These are phyloP conservation scores for Lipomyces japonicus DNA, from an alignment of 805 yeast species.

Conservation along the genomic window DNA sequence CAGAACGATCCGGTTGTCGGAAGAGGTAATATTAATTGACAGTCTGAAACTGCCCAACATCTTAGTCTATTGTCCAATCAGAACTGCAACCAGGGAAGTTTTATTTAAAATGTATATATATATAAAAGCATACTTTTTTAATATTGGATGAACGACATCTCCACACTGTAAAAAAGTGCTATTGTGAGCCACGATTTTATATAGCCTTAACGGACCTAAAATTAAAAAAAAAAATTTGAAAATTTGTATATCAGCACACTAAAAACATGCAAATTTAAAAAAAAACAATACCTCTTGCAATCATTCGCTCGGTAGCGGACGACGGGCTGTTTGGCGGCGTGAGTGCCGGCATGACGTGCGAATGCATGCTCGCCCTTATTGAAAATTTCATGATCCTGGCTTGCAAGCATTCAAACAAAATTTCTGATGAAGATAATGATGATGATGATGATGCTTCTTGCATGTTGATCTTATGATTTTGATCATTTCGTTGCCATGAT, in stretches of 20 bases:
- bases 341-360: background rate
- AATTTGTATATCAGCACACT: background rate
- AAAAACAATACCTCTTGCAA: background rate
- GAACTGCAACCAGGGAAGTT: background rate
- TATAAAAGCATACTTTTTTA: background rate
- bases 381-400: slow-evolving; percentile 1
- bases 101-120: background rate
- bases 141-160: slow-evolving; percentile 3
- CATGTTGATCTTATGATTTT: too few relatives aligned
- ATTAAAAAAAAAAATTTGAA: background rate
- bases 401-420: background rate
- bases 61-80: background rate
- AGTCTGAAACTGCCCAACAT: slow-evolving; percentile 1
- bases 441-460: too few relatives aligned
- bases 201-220: slow-evolving; percentile 3
- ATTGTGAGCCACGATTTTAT: slow-evolving; percentile 2
- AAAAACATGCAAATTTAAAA: background rate
- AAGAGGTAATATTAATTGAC: slow-evolving; percentile 1
- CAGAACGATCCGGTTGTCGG: slow-evolving; percentile 4
- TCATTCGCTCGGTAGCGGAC: slow-evolving; percentile 1
- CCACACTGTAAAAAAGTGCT: slow-evolving; percentile 2
- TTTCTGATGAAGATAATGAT: too few relatives aligned
- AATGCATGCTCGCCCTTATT: background rate
- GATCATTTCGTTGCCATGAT: too few relatives aligned
- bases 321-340: slow-evolving; percentile 1